These are phyloP conservation scores for Shiraia bambusicola DNA, from an alignment of 2,329 filamentous ascomycete species.

Conservation along the genomic window DNA sequence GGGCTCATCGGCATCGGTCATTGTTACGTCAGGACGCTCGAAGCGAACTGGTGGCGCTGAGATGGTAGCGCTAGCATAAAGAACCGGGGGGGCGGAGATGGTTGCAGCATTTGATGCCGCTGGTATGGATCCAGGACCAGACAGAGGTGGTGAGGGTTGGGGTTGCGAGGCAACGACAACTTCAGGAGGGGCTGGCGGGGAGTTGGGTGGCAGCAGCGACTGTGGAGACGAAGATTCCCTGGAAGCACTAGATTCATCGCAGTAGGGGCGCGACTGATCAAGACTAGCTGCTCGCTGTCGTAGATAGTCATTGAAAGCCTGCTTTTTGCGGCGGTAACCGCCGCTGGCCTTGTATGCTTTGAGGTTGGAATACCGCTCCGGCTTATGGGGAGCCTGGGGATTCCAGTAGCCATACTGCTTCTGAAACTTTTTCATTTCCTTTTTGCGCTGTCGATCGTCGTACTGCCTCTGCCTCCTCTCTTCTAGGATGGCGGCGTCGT, in stretches of 20 bases:
- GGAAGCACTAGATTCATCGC: conserved; percentile 12
- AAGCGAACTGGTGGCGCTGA: conserved; percentile 80
- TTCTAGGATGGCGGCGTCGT: conserved; percentile 70
- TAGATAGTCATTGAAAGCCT: conserved; percentile 30
- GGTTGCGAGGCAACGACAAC: too few species aligned
- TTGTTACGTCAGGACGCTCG: conserved; percentile 30
- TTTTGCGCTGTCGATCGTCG: conserved; percentile 62
- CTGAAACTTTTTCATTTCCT: conserved; percentile 69
- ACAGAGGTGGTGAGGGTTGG: conserved; percentile 17
- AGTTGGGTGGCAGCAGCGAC: not conserved
- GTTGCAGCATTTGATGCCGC: conserved; percentile 48
- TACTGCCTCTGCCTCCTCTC: conserved; percentile 68
- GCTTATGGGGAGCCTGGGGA: conserved; percentile 36
- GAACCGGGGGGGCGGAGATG: conserved; percentile 77
- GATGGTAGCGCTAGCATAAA: conserved; percentile 69
- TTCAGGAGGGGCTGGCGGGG: not conserved
- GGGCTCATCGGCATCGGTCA: conserved; percentile 12
- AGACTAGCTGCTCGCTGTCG: too few species aligned
- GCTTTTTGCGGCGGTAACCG: conserved; percentile 25
- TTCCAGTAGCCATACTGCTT: conserved; percentile 65
- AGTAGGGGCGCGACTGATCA: conserved; percentile 13
- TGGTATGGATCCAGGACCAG: conserved; percentile 51
- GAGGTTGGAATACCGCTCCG: conserved; percentile 28
- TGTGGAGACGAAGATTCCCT: conserved; percentile 15
- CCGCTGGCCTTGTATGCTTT: conserved; percentile 30